These are phyloP conservation scores for Cladosporium sp. DNA, from an alignment of 2,329 filamentous ascomycete species.

Conservation along the genomic window DNA sequence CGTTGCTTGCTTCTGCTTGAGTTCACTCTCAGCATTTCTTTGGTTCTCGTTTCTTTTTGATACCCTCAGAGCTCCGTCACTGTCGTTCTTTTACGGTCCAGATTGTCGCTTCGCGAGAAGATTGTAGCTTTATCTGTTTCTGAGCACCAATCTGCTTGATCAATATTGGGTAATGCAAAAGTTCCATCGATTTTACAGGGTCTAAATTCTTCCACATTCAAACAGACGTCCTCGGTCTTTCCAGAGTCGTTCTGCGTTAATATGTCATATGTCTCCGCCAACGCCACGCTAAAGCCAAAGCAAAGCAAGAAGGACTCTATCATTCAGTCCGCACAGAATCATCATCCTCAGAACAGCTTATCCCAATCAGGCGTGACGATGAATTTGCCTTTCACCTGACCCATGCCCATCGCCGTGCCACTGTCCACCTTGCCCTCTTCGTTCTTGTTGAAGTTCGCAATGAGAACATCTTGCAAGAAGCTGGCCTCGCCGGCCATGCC, in stretches of 20 bases:
- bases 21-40: neutral
- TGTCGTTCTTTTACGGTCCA: neutral
- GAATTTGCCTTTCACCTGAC: constrained; percentile 61
- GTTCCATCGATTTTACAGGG: neutral
- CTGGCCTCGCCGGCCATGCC: constrained; percentile 52
- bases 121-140: too few species aligned
- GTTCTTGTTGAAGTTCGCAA: constrained; percentile 31
- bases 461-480: constrained; percentile 59
- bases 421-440: constrained; percentile 22
- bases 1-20: neutral
- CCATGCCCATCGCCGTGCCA: constrained; percentile 53
- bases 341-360: constrained; percentile 38
- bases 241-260: too few species aligned
- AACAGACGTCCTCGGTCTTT: neutral
- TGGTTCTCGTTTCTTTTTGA: neutral
- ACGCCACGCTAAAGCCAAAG: constrained; percentile 12
- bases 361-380: constrained; percentile 60
- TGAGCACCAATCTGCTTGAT: too few species aligned
- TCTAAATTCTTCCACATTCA: neutral
- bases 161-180: neutral
- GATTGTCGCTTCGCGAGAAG: neutral
- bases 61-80: constrained; percentile 1
- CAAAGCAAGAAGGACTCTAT: constrained; percentile 9
- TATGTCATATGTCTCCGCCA: neutral
- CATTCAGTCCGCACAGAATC: constrained; percentile 12